Conservation (phyloP, 495 filamentous ascomycete species). For the Aspergillus heteromorphus region DNA sequence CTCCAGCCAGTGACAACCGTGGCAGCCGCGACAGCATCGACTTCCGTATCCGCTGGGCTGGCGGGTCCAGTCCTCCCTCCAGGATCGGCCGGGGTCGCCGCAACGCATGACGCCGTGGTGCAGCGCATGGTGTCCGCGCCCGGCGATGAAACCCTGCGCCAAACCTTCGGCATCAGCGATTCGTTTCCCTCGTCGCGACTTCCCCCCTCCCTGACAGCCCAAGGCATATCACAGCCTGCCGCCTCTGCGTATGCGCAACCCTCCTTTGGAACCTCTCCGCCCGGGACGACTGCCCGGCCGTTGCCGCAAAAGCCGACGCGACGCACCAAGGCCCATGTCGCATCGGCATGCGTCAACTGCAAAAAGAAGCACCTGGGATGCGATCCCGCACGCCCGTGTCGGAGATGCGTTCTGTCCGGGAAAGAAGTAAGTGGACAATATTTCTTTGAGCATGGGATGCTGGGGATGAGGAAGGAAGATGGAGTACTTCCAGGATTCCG, state of each 20-base stretch:
- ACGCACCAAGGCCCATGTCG: constrained; percentile 91
- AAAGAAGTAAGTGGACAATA: constrained; percentile 52
- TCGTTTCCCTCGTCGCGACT: constrained; percentile 29
- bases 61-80: constrained; percentile 25
- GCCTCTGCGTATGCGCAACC: constrained; percentile 26
- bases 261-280: constrained; percentile 18
- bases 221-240: constrained; percentile 22
- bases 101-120: constrained; percentile 12
- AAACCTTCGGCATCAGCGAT: constrained; percentile 15
- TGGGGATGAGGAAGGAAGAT: too few species aligned
- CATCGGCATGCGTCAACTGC: constrained; percentile 94
- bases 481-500: too few species aligned
- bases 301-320: constrained; percentile 60
- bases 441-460: too few species aligned
- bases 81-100: constrained; percentile 18
- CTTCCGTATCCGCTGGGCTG: constrained; percentile 19
- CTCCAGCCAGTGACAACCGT: constrained; percentile 30
- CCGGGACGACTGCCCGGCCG: constrained; percentile 24
- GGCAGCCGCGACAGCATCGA: constrained; percentile 31
- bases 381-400: constrained; percentile 60
- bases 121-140: constrained; percentile 10
- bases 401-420: constrained; percentile 55
- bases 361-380: constrained; percentile 91
- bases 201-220: constrained; percentile 23
- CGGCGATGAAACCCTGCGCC: constrained; percentile 15